A percentile compares a stretch with the other conserved stretches of the same genome.
Evolutionary conservation across 202 grass and related monocot species (phyloP).

Genomic region (Setaria viridis): DNA sequence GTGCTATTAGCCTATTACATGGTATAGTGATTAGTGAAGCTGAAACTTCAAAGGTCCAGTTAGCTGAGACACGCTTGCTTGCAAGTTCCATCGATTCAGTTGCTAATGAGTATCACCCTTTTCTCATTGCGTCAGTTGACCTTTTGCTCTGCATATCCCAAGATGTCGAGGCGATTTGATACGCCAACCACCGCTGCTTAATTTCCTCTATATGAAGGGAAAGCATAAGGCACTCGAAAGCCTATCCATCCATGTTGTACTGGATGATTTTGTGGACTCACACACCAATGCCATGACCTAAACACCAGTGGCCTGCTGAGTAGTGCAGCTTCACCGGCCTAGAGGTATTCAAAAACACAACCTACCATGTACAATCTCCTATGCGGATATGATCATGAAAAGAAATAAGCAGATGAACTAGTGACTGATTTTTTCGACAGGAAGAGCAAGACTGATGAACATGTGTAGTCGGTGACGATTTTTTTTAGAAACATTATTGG

Average conservation of each 20-base stretch:
- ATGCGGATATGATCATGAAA: not conserved
- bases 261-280: conserved; percentile 2
- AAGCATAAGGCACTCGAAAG: conserved; percentile 19
- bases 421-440: not conserved
- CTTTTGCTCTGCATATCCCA: conserved; percentile 19
- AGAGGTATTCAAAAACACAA: not conserved
- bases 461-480: not conserved
- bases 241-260: not conserved
- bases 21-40: not conserved
- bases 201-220: not conserved
- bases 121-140: conserved; percentile 40
- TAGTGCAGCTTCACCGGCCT: not conserved
- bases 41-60: not conserved
- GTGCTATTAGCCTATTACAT: too few relatives aligned
- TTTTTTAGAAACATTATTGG: not conserved
- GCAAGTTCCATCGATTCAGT: conserved; percentile 10
- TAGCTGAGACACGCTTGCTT: conserved; percentile 26
- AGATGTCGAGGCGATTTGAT: conserved; percentile 29
- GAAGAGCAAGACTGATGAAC: not conserved
- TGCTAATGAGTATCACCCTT: conserved; percentile 31
- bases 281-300: not conserved
- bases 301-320: not conserved
- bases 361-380: not conserved
- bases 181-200: conserved; percentile 11
- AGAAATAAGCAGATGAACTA: not conserved